Percentiles rank a stretch among this genome's conserved stretches.
phyloP scores from a whole-genome alignment of 1,139 yeast genomes.

The Debaryomyces nepalensis region DNA sequence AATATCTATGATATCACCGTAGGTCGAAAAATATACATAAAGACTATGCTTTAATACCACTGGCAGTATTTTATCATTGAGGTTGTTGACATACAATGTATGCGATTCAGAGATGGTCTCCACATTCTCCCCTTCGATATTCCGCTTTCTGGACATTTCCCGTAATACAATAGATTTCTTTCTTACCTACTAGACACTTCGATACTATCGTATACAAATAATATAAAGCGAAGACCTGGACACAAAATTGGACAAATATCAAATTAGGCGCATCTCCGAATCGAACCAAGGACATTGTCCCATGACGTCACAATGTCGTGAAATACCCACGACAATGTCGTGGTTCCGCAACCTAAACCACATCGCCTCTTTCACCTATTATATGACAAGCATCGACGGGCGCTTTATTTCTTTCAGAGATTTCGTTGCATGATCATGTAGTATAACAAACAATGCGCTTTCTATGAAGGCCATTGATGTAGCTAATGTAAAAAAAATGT shows the following conservation, averaged over 20 bases:
- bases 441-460: background rate
- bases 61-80: constrained; percentile 64
- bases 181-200: too few species aligned
- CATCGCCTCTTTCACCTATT: background rate
- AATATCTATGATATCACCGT: constrained; percentile 69
- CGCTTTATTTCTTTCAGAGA: too few species aligned
- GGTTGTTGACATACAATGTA: constrained; percentile 67
- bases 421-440: too few species aligned
- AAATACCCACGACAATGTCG: background rate
- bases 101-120: constrained; percentile 24
- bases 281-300: background rate
- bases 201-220: too few species aligned
- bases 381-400: too few species aligned
- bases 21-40: constrained; percentile 65
- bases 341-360: background rate
- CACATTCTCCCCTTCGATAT: background rate
- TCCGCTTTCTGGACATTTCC: constrained; percentile 14
- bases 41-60: constrained; percentile 54
- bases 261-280: constrained; percentile 2
- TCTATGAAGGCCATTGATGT: background rate
- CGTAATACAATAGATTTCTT: background rate
- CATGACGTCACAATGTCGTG: constrained; percentile 1
- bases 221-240: background rate
- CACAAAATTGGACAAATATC: background rate
- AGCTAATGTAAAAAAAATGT: background rate